phyloP scores from a whole-genome alignment of 805 yeast genomes.

The Wickerhamiella brachini region DNA sequence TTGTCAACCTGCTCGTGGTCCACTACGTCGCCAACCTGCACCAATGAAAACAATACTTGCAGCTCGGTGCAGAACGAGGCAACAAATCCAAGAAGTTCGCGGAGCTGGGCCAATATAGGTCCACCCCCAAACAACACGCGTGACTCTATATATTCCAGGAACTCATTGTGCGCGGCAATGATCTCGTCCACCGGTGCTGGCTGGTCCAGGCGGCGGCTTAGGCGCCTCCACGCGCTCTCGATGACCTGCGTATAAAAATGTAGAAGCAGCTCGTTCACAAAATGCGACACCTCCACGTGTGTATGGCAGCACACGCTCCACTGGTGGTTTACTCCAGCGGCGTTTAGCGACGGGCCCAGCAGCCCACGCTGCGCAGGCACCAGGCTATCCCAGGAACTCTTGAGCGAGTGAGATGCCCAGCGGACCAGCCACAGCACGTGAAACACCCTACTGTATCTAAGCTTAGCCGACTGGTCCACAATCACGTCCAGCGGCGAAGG shows the following conservation, averaged over 20 bases:
- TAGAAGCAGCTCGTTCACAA: slow-evolving; percentile 24
- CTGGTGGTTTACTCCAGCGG: slow-evolving; percentile 8
- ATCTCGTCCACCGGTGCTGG: slow-evolving; percentile 25
- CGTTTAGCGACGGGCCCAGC: slow-evolving; percentile 4
- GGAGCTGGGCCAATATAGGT: slow-evolving; percentile 19
- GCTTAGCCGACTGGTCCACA: slow-evolving; percentile 31
- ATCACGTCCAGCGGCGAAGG: slow-evolving; percentile 43
- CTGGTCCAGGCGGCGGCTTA: slow-evolving; percentile 18
- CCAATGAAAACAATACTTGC: slow-evolving; percentile 4
- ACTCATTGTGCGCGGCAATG: slow-evolving; percentile 23
- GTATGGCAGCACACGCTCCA: slow-evolving; percentile 19
- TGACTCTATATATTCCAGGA: slow-evolving; percentile 19
- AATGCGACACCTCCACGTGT: slow-evolving; percentile 24
- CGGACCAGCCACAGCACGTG: slow-evolving; percentile 73
- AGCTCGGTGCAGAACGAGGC: slow-evolving; percentile 17
- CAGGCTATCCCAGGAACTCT: slow-evolving; percentile 32
- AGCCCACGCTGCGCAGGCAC: slow-evolving; percentile 15
- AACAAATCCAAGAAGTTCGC: slow-evolving; percentile 21
- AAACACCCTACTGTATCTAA: slow-evolving; percentile 60
- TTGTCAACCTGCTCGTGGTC: slow-evolving; percentile 1
- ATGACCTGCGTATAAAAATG: slow-evolving; percentile 26
- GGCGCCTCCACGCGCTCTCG: slow-evolving; percentile 25
- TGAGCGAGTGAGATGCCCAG: slow-evolving; percentile 42
- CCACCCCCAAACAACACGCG: slow-evolving; percentile 25
- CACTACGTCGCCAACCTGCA: neutral